Conservation (phyloP, 1,284 basidiomycete genomes). For the Irpex sp. region DNA sequence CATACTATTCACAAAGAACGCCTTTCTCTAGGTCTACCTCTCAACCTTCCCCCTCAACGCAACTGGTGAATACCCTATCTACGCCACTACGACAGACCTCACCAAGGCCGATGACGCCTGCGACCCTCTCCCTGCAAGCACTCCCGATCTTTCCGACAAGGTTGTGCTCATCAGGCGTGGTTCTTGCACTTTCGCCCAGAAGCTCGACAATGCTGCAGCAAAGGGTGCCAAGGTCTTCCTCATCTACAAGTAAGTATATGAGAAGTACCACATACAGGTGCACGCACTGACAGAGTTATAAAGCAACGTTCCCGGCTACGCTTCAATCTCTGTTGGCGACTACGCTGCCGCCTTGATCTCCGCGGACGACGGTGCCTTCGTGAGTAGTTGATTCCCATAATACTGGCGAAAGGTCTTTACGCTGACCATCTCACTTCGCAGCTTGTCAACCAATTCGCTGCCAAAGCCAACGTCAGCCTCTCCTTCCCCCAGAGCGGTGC, state of each 20-base stretch:
- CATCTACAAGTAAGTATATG: slow-evolving; percentile 46
- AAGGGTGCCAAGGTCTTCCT: slow-evolving; percentile 46
- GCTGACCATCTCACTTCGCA: slow-evolving; percentile 5
- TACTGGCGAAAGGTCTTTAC: background rate
- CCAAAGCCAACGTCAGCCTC: slow-evolving; percentile 34
- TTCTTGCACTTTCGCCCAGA: slow-evolving; percentile 44
- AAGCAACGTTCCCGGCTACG: slow-evolving; percentile 44
- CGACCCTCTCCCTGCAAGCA: slow-evolving; percentile 44
- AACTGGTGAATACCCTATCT: slow-evolving; percentile 35
- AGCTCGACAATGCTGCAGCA: slow-evolving; percentile 44
- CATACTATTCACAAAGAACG: background rate
- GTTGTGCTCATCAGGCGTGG: slow-evolving; percentile 51
- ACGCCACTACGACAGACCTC: slow-evolving; percentile 39
- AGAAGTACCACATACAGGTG: background rate
- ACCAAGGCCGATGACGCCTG: slow-evolving; percentile 50
- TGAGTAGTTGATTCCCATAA: slow-evolving; percentile 14
- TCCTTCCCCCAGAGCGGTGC: slow-evolving; percentile 39
- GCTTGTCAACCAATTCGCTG: slow-evolving; percentile 39
- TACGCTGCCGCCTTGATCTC: slow-evolving; percentile 42
- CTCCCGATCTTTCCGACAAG: slow-evolving; percentile 46
- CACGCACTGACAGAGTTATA: background rate
- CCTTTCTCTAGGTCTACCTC: slow-evolving; percentile 29
- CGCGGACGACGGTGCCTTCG: slow-evolving; percentile 30
- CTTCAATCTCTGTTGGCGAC: slow-evolving; percentile 35
- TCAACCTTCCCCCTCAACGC: slow-evolving; percentile 34